Percentiles rank a stretch among this genome's conserved stretches.
phyloP scores from a whole-genome alignment of 805 yeast genomes.

The Hermanozyma aechmeae region DNA sequence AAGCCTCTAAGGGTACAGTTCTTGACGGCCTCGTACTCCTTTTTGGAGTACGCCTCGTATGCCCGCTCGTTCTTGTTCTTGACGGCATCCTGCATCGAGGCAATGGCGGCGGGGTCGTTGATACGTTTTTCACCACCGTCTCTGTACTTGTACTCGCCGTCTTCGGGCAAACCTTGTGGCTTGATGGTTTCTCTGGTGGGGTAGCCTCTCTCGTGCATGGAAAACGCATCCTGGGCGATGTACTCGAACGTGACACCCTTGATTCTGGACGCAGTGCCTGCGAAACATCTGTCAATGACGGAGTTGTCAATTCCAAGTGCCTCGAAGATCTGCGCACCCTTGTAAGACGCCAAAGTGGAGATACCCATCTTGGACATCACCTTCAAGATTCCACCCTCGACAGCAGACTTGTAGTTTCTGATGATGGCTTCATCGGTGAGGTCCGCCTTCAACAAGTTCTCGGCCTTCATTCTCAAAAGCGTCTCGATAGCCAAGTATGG shows the following conservation, averaged over 20 bases:
- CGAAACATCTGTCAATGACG: conserved; percentile 90
- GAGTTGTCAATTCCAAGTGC: conserved; percentile 93
- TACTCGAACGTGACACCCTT: conserved; percentile 93
- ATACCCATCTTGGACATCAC: conserved; percentile 99
- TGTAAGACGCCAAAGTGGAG: conserved; percentile 94
- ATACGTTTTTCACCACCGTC: conserved; percentile 97
- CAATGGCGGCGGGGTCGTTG: conserved; percentile 91
- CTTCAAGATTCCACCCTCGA: conserved; percentile 87
- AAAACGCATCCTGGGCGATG: conserved; percentile 93
- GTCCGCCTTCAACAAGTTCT: conserved; percentile 53
- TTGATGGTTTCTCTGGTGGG: conserved; percentile 66
- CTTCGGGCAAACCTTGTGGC: conserved; percentile 76
- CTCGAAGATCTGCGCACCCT: conserved; percentile 98
- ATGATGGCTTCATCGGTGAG: conserved; percentile 53
- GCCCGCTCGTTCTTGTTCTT: conserved; percentile 92
- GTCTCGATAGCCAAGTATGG: conserved; percentile 94
- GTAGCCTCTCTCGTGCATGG: conserved; percentile 86
- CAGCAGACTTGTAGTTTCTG: conserved; percentile 72
- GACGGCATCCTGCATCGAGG: conserved; percentile 96
- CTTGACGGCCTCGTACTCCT: conserved; percentile 85
- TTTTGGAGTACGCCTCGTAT: conserved; percentile 79
- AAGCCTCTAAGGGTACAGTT: conserved; percentile 92
- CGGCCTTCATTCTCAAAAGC: conserved; percentile 72
- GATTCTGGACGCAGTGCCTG: conserved; percentile 96
- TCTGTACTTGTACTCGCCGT: conserved; percentile 98